These are phyloP conservation scores for Penicillium robsamsonii DNA, from an alignment of 495 filamentous ascomycete genomes.

Conservation along the genomic window DNA sequence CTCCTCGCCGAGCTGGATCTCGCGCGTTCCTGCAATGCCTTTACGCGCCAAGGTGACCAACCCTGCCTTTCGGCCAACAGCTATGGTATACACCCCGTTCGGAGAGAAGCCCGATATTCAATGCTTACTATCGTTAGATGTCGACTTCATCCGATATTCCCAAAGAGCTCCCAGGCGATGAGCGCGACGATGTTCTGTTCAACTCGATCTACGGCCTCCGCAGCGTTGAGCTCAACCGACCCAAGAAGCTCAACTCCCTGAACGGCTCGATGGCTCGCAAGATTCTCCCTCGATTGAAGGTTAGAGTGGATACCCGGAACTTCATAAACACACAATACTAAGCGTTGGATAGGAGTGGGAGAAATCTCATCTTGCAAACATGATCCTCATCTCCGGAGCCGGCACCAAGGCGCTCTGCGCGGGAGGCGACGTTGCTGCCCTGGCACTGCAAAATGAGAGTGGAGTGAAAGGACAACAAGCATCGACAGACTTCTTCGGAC, in stretches of 20 bases:
- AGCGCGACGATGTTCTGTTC: constrained; percentile 90
- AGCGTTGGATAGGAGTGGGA: constrained; percentile 68
- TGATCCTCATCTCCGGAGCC: constrained; percentile 86
- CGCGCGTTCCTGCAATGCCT: constrained; percentile 67
- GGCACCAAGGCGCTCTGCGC: constrained; percentile 86
- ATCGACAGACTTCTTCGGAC: constrained; percentile 80
- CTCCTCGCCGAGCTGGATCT: constrained; percentile 53
- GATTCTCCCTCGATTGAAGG: constrained; percentile 77
- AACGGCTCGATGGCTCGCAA: constrained; percentile 93
- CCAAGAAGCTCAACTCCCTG: constrained; percentile 83
- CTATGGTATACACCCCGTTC: constrained; percentile 33
- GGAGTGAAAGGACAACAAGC: constrained; percentile 63
- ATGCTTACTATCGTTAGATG: constrained; percentile 48
- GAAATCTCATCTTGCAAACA: constrained; percentile 89
- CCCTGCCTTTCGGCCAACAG: constrained; percentile 53
- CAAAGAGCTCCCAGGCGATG: constrained; percentile 62
- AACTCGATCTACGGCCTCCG: constrained; percentile 81
- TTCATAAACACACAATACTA: constrained; percentile 13
- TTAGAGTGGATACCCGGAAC: constrained; percentile 23
- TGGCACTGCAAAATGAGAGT: constrained; percentile 68
- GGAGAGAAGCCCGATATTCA: constrained; percentile 2
- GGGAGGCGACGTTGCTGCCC: constrained; percentile 80
- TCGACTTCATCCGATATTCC: constrained; percentile 47
- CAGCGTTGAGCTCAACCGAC: constrained; percentile 91
- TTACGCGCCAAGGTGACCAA: constrained; percentile 78